Evolutionary conservation across 257 asterid genomes (phyloP), one percentile per base, ranked within the genome.

Genomic region (Striga asiatica): DNA sequence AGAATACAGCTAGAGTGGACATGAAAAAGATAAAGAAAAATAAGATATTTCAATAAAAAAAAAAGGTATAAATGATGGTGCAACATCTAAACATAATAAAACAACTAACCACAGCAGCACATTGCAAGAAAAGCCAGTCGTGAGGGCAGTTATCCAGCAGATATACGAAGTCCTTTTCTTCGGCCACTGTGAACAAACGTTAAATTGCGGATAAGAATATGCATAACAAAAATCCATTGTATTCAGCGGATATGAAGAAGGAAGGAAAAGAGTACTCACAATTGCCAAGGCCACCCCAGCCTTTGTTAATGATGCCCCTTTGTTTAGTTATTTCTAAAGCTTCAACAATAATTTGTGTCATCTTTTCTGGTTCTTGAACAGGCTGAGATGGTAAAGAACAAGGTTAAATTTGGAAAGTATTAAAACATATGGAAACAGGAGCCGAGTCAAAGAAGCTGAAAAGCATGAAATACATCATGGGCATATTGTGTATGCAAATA

Each of bases 271-370:
- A 45, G 62, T 60, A 84, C 96, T 91, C 69, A 91, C 96, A 76
- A 74, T 87, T 64, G 29, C 96, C 96, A 73, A 87, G 95, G 72
- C 96, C 98, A 60, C 98, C 98, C 96, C 98, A 87, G 60, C 98
- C 98, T 78, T 78, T 91, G 78, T 84, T 87, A 58, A 91, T 87
- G 46, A 91, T 84, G 42, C 95, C 98, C 73, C 98, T 74, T 67
- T 91, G 95, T 25, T 80, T 74, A 57, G 95, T 91, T 57, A 37
- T 76, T 71, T 82, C 87, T 68, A 91, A 71, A 34, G 98, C 96
- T 67, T 87, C 77, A 46, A 87, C 92, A 47, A 91, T 91, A 56
- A 75, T 84, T 67, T 78, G 76, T 12, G 96, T 87, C 98, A 91
- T 91, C 72, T 86, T 91, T 71, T 71, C 80, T 53, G 98, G 98